phyloP scores from a whole-genome alignment of 257 asterid species.

The Solanum megistacrolobum region DNA sequence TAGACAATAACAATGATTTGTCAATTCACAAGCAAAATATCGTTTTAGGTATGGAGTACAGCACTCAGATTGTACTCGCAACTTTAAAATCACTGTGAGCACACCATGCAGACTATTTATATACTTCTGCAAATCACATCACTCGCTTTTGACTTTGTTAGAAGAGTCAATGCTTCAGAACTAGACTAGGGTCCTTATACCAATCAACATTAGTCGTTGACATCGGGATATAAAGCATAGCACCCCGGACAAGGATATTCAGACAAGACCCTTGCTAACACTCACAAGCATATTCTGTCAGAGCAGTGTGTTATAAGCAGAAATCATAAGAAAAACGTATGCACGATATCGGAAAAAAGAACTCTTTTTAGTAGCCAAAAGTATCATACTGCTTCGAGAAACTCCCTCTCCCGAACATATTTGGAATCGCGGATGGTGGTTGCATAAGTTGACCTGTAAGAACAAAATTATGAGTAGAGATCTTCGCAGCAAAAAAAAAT shows the following conservation, averaged over 20 bases:
- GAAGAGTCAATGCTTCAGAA: not conserved
- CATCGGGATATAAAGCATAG: not conserved
- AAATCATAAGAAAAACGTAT: not conserved
- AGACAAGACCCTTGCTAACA: not conserved
- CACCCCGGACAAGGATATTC: not conserved
- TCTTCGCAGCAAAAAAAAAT: not conserved
- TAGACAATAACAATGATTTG: not conserved
- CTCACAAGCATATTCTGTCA: not conserved
- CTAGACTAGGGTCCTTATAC: not conserved
- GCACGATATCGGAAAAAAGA: not conserved
- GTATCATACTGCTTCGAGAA: constrained; percentile 67
- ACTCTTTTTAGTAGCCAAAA: not conserved
- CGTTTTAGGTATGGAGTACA: not conserved
- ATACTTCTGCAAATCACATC: not conserved
- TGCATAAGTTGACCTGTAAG: constrained; percentile 89
- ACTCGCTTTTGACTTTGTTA: not conserved
- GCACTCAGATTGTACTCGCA: not conserved
- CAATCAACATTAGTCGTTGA: not conserved
- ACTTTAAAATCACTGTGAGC: not conserved
- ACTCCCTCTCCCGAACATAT: constrained; percentile 83
- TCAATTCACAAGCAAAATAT: not conserved
- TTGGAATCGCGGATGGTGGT: constrained; percentile 88
- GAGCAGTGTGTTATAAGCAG: not conserved
- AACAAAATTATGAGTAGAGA: not conserved
- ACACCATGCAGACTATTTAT: not conserved